Conservation (phyloP, 2,329 filamentous ascomycete species). For the Pseudomassariella vexata region DNA sequence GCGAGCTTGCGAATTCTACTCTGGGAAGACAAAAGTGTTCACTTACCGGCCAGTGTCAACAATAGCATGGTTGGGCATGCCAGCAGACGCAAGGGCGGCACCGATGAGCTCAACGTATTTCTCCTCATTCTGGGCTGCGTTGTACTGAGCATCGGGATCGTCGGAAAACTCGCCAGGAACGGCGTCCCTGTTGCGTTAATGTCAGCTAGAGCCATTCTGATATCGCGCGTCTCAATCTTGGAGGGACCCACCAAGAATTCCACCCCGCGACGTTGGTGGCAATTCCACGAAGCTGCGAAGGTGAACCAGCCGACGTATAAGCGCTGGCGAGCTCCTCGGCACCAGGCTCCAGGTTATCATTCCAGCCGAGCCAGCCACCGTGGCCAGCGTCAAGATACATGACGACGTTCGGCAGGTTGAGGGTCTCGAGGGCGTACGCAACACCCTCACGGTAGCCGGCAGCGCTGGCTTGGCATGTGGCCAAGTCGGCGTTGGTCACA, state of each 20-base stretch:
- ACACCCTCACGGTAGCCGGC: constrained; percentile 44
- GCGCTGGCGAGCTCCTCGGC: constrained; percentile 43
- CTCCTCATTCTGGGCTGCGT: constrained; percentile 48
- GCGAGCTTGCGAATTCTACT: background rate
- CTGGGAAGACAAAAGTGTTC: background rate
- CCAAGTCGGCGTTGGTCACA: constrained; percentile 48
- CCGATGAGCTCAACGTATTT: constrained; percentile 63
- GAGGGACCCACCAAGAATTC: constrained; percentile 39
- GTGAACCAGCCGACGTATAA: constrained; percentile 47
- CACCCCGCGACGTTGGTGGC: constrained; percentile 55
- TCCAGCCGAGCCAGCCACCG: constrained; percentile 56
- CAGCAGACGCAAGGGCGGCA: constrained; percentile 47
- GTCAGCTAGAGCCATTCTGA: background rate
- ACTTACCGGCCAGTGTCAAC: constrained; percentile 24
- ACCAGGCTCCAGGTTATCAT: constrained; percentile 45
- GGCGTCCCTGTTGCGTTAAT: constrained; percentile 16
- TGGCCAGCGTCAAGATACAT: constrained; percentile 57
- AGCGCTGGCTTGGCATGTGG: constrained; percentile 43
- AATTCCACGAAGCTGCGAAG: constrained; percentile 46
- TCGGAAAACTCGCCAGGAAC: constrained; percentile 24
- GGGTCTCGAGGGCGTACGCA: constrained; percentile 44
- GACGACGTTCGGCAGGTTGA: constrained; percentile 52
- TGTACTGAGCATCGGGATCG: constrained; percentile 34
- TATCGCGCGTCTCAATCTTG: background rate
- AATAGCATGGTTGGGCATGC: constrained; percentile 35